A percentile compares a stretch with the other conserved stretches of the same genome.
Conservation (phyloP, 495 filamentous ascomycete species). For the Neurospora sp. region DNA sequence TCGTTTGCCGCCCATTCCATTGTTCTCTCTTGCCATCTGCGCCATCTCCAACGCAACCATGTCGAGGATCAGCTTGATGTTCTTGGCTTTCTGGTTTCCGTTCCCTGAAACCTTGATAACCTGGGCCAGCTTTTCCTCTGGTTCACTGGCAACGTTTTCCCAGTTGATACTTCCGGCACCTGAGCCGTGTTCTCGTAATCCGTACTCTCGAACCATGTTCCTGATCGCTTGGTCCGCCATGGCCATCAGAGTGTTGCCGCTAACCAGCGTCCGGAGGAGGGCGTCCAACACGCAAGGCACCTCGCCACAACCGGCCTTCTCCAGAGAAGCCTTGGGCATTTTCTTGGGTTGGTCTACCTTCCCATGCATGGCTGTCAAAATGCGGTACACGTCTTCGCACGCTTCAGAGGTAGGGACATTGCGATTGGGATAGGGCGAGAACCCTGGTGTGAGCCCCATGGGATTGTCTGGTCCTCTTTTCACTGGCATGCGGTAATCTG, state of each 20-base stretch:
- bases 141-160: slow-evolving; percentile 63
- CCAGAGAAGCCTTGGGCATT: slow-evolving; percentile 67
- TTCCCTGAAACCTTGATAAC: slow-evolving; percentile 69
- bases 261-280: slow-evolving; percentile 70
- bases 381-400: slow-evolving; percentile 61
- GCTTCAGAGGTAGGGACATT: slow-evolving; percentile 57
- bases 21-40: not conserved
- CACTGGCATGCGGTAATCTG: slow-evolving; percentile 14
- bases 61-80: slow-evolving; percentile 75
- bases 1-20: not conserved
- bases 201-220: slow-evolving; percentile 61
- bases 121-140: slow-evolving; percentile 53
- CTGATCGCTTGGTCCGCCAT: slow-evolving; percentile 62
- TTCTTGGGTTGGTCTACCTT: slow-evolving; percentile 52
- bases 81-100: slow-evolving; percentile 53
- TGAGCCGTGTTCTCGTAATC: slow-evolving; percentile 30
- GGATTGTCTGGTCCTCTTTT: slow-evolving; percentile 31
- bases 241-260: slow-evolving; percentile 58
- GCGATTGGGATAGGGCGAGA: slow-evolving; percentile 61
- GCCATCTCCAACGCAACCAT: slow-evolving; percentile 59
- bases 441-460: slow-evolving; percentile 38
- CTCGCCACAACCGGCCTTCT: slow-evolving; percentile 82
- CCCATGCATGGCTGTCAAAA: slow-evolving; percentile 60
- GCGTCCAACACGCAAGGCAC: slow-evolving; percentile 89
- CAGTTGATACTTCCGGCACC: slow-evolving; percentile 72